Base-by-base conservation (phyloP, 768 basidiomycete species). In the Naematelia encephala region DNA sequence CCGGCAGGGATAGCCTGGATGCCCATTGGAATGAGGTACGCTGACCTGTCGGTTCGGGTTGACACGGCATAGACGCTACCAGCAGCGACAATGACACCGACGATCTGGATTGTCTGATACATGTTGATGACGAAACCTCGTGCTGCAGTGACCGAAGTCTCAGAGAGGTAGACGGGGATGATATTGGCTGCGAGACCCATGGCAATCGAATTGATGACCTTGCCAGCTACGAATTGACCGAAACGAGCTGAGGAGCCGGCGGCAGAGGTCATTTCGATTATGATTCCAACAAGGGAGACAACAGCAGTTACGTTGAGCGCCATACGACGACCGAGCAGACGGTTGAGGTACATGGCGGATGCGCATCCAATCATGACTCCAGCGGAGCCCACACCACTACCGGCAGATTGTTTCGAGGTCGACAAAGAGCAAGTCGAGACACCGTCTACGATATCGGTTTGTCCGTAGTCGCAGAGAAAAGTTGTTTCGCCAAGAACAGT, bases 151-250 rank as follows among this genome's bases (percentile, higher is more conserved):
- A 49, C 43, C 1, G 63, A 49, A 4, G 50, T 58, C 29, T 68
- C 63, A 0, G 66, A 59, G 11, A 59, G 57, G 43, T 66, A 69
- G 49, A 59, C 50, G 5, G 62, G 62, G 29, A 67, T 49, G 42
- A 66, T 55, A 58, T 64, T 64, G 42, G 54, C 53, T 14, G 55
- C 65, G 16, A 67, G 25, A 45, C 68, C 68, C 57, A 67, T 62
- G 0, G 59, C 39, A 39, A 69, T 68, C 1, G 59, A 59, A 29
- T 16, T 34, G 51, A 63, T 61, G 60, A 64, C 14, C 51, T 72
- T 72, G 30, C 70, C 70, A 14, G 46, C 68, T 23, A 72, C 54
- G 45, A 72, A 64, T 45, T 68, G 67, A 23, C 44, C 30, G 62
- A 60, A 72, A 3, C 66, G 60, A 21, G 61, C 57, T 11, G 43